Evolutionary conservation across 2,329 filamentous ascomycete species (phyloP).

Genomic region (Colletotrichum somersetense): DNA sequence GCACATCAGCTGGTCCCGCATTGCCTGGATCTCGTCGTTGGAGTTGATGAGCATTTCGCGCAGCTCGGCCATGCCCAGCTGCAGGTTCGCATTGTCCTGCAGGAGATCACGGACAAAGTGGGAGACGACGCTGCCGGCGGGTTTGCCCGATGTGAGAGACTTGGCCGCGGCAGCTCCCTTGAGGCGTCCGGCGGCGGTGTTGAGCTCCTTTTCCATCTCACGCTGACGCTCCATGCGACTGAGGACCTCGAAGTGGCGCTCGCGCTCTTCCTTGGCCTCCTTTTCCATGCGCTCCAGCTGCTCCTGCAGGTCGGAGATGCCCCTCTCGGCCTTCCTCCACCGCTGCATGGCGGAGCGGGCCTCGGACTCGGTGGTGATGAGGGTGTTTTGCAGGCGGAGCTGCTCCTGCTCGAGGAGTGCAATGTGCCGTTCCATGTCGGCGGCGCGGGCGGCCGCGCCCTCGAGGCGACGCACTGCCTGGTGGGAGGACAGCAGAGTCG

Average conservation of each 20-base stretch:
- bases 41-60: slow-evolving; percentile 91
- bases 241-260: slow-evolving; percentile 85
- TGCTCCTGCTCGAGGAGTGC: slow-evolving; percentile 86
- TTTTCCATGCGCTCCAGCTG: slow-evolving; percentile 91
- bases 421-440: slow-evolving; percentile 84
- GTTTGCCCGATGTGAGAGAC: slow-evolving; percentile 70
- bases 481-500: slow-evolving; percentile 81
- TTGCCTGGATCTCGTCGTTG: slow-evolving; percentile 90
- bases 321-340: slow-evolving; percentile 88
- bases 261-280: slow-evolving; percentile 83
- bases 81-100: slow-evolving; percentile 93
- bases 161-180: slow-evolving; percentile 83
- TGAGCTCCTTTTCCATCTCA: slow-evolving; percentile 84
- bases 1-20: slow-evolving; percentile 83
- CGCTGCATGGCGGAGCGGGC: slow-evolving; percentile 82
- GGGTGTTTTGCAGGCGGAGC: slow-evolving; percentile 74
- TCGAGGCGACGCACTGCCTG: slow-evolving; percentile 82
- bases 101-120: slow-evolving; percentile 97
- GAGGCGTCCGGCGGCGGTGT: slow-evolving; percentile 81
- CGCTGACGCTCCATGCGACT: slow-evolving; percentile 86
- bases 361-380: slow-evolving; percentile 78
- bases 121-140: slow-evolving; percentile 81
- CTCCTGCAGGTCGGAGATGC: slow-evolving; percentile 82
- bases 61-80: slow-evolving; percentile 91
- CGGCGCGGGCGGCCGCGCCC: slow-evolving; percentile 78